phyloP scores from a whole-genome alignment of 2,329 filamentous ascomycete genomes.

The Thielaviopsis musarum region DNA sequence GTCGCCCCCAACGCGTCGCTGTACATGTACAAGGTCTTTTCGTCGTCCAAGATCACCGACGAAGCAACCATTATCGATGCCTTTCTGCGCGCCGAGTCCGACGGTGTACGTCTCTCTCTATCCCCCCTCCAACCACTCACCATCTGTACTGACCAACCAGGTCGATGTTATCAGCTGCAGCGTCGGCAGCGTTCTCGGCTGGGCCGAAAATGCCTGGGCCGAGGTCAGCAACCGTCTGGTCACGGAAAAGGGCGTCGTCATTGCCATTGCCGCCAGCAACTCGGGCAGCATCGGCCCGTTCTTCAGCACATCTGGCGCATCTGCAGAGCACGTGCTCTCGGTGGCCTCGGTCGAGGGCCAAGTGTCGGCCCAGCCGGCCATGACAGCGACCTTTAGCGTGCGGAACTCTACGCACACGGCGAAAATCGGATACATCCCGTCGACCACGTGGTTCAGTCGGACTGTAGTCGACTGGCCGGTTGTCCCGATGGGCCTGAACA shows the following conservation, averaged over 20 bases:
- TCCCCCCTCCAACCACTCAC: not conserved
- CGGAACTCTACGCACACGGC: not conserved
- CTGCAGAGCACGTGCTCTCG: constrained; percentile 25
- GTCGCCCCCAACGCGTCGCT: constrained; percentile 16
- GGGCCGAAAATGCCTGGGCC: constrained; percentile 26
- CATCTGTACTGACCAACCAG: not conserved
- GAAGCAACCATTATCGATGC: constrained; percentile 20
- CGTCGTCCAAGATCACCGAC: constrained; percentile 28
- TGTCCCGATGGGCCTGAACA: constrained; percentile 23
- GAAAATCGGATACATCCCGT: constrained; percentile 8
- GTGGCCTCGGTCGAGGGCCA: constrained; percentile 24
- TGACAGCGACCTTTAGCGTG: not conserved
- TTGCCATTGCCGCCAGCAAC: constrained; percentile 35
- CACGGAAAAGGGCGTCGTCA: constrained; percentile 28
- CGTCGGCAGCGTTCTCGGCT: constrained; percentile 24
- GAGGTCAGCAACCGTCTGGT: constrained; percentile 25
- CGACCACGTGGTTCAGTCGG: not conserved
- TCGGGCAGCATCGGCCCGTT: constrained; percentile 31
- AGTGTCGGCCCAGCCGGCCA: constrained; percentile 6
- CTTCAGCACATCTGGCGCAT: constrained; percentile 24
- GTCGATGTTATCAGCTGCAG: constrained; percentile 28
- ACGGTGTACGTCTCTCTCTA: constrained; percentile 15
- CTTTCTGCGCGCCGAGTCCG: constrained; percentile 21
- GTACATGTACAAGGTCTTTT: constrained; percentile 16
- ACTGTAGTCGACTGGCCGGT: constrained; percentile 19